Base-by-base conservation (phyloP, 2,329 filamentous ascomycete genomes). In the Furcasterigmium sp. region DNA sequence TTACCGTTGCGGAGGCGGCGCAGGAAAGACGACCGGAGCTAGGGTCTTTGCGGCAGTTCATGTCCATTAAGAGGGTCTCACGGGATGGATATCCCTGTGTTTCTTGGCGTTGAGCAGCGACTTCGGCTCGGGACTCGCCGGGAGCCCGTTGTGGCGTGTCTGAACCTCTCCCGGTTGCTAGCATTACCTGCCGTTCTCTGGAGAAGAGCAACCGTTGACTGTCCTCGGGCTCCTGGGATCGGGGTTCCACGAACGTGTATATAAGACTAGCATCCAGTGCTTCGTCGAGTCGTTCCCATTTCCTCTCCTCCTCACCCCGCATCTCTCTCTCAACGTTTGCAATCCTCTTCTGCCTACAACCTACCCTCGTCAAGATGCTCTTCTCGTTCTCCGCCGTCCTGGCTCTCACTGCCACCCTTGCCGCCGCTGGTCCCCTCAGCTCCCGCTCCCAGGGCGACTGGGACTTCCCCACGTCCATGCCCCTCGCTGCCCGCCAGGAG, bases 401-500 rank as follows among this genome's bases (percentile, higher is more conserved):
- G 42, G 48, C 54, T 32, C 45, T 63, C n/a, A 56, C 53, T 32
- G 58, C 53, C 48, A 48, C 58, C 17, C 30, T 56, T 37, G 59
- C 47, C 41, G 45, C 47, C 4, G 53, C 53, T 32, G 47, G 36
- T 11, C 46, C 46, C 20, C 44, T 49, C 17, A 26, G 23, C 26
- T 26, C 21, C 30, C 46, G 46, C 19, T 25, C 43, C 23, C 44
- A 49, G 19, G 39, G 44, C 11, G 53, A 46, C 32, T 56, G 57
- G 49, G 46, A 55, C 41, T 61, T 57, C 49, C 59, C 55, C 14
- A 58, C 51, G 32, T 40, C 46, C 14, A 56, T 62, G 25, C 54
- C 55, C n/a, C 51, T 72, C n/a, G 45, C 62, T 41, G 65, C 61
- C 51, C 68, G 70, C n/a, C 69, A 72, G 51, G 61, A 26, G 7